Conservation (phyloP, 2,329 filamentous ascomycete genomes). For the Alternaria arborescens region DNA sequence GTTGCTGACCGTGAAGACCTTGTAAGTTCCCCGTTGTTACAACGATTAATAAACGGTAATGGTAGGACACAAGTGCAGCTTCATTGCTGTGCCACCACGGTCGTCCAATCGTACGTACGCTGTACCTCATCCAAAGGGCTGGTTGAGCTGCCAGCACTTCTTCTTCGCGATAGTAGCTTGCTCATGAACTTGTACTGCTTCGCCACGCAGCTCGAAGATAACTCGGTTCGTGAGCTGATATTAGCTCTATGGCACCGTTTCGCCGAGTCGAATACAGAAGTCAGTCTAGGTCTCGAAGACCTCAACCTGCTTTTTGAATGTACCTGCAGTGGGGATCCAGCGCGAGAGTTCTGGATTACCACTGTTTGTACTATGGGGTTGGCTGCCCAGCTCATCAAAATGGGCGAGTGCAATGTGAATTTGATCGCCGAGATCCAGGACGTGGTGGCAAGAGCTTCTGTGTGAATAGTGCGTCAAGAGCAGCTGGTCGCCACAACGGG, state of each 20-base stretch:
- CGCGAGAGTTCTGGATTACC: constrained; percentile 1
- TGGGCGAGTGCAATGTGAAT: not conserved
- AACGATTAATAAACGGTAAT: not conserved
- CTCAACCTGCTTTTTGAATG: constrained; percentile 12
- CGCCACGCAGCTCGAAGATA: constrained; percentile 7
- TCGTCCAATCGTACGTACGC: constrained; percentile 1
- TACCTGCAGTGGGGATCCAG: constrained; percentile 5
- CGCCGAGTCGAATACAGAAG: not conserved
- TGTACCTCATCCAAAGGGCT: not conserved
- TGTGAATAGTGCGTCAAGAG: not conserved
- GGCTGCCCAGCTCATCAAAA: not conserved
- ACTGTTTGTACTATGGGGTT: not conserved
- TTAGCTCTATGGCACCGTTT: constrained; percentile 3
- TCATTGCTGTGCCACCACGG: not conserved
- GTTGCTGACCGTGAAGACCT: not conserved
- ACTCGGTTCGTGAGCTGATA: not conserved
- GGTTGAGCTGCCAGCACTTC: not conserved
- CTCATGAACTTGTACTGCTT: constrained; percentile 13
- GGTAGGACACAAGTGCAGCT: not conserved
- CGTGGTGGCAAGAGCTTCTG: not conserved
- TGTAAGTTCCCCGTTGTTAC: not conserved
- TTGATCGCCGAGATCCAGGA: constrained; percentile 1
- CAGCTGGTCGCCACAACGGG: not conserved
- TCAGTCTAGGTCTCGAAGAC: constrained; percentile 2
- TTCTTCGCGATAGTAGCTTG: not conserved